phyloP scores from a whole-genome alignment of 2,329 filamentous ascomycete species.

The Pseudogymnoascus sp. region DNA sequence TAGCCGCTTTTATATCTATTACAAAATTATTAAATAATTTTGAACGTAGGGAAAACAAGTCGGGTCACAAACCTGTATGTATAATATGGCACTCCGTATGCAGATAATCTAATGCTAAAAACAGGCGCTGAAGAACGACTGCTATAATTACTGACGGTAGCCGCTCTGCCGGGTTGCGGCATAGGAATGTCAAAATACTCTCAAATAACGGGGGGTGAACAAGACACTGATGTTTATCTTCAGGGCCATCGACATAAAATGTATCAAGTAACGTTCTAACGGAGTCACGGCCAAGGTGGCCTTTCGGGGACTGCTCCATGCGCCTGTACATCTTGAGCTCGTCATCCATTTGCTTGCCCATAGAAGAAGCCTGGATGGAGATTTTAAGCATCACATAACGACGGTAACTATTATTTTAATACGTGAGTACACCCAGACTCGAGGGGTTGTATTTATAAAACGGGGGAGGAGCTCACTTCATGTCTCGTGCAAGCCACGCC shows the following conservation, averaged over 20 bases:
- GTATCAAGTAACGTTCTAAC: conserved; percentile 32
- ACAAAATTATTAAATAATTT: conserved; percentile 15
- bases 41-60: background rate
- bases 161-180: conserved; percentile 33
- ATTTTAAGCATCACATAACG: conserved; percentile 20
- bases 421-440: conserved; percentile 5
- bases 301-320: conserved; percentile 25
- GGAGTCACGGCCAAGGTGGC: conserved; percentile 28
- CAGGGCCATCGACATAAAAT: conserved; percentile 32
- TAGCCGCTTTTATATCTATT: conserved; percentile 39
- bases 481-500: conserved; percentile 19
- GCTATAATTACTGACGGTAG: conserved; percentile 32
- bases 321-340: conserved; percentile 38
- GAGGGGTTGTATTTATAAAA: conserved; percentile 15
- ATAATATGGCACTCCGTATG: conserved; percentile 38
- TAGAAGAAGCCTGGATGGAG: conserved; percentile 14
- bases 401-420: conserved; percentile 15
- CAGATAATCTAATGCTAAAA: conserved; percentile 39
- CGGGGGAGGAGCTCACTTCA: conserved; percentile 15
- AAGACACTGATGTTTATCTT: conserved; percentile 32
- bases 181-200: background rate
- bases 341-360: conserved; percentile 17
- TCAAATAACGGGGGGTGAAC: conserved; percentile 33
- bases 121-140: conserved; percentile 33
- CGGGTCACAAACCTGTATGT: conserved; percentile 35